Evolutionary conservation across 2,329 filamentous ascomycete species (phyloP).

Genomic region (Leptographium procerum): DNA sequence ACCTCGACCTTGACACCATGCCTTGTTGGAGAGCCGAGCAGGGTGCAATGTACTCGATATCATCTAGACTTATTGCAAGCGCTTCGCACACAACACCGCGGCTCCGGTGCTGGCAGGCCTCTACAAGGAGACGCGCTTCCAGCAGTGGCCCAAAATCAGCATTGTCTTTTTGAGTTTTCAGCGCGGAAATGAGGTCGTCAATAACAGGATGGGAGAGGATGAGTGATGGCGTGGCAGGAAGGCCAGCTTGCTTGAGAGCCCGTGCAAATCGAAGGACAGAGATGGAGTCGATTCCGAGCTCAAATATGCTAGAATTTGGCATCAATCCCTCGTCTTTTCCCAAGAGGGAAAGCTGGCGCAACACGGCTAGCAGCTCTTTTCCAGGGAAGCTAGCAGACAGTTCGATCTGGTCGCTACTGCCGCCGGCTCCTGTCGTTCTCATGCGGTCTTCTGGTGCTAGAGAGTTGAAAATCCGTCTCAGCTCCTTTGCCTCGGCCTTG

Average conservation of each 20-base stretch:
- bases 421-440: conserved; percentile 37
- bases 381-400: background rate
- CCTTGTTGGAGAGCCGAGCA: conserved; percentile 82
- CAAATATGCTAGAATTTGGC: conserved; percentile 60
- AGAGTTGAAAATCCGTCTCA: conserved; percentile 54
- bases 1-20: conserved; percentile 62
- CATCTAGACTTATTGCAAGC: conserved; percentile 35
- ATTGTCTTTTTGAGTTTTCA: conserved; percentile 16
- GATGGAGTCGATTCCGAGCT: conserved; percentile 81
- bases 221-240: conserved; percentile 51
- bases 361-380: conserved; percentile 17
- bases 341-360: conserved; percentile 42
- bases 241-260: conserved; percentile 50
- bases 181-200: conserved; percentile 29
- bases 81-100: conserved; percentile 36
- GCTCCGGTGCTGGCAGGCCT: conserved; percentile 53
- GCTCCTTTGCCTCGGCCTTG: conserved; percentile 65
- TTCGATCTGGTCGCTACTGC: conserved; percentile 11
- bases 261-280: conserved; percentile 62
- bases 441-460: conserved; percentile 53
- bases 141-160: conserved; percentile 19
- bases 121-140: conserved; percentile 47
- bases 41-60: conserved; percentile 64
- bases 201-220: conserved; percentile 54
- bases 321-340: conserved; percentile 30